A percentile compares a stretch with the other conserved stretches of the same genome.
Conservation (phyloP, 768 basidiomycete species). For the Plicaturopsis crispa region DNA sequence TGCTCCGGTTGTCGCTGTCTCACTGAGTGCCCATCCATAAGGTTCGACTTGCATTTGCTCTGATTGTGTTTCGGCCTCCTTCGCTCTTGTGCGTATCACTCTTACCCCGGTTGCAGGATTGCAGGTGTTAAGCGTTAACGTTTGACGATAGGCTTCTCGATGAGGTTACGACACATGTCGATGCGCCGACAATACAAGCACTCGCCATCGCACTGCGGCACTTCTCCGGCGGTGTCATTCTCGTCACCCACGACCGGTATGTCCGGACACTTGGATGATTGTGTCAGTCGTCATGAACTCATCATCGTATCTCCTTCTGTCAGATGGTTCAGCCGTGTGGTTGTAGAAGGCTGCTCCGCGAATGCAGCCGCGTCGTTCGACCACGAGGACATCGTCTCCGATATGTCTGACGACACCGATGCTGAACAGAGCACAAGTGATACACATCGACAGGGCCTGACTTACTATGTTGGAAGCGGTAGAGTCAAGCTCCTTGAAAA, state of each 20-base stretch:
- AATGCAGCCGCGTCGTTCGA: no score
- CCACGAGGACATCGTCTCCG: no score
- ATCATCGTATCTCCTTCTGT: no score
- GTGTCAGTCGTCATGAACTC: no score
- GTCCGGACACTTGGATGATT: no score
- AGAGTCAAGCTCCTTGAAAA: no score
- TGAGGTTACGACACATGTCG: constrained; percentile 52
- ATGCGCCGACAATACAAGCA: constrained; percentile 50
- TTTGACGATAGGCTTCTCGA: constrained; percentile 8
- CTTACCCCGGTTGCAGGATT: constrained; percentile 50
- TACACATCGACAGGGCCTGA: no score
- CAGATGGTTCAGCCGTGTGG: no score
- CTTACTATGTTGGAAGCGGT: no score
- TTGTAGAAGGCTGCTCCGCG: no score
- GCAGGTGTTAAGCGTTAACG: constrained; percentile 27
- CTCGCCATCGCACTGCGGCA: constrained; percentile 41
- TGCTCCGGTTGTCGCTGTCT: neutral
- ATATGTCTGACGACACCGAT: no score
- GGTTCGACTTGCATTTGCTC: constrained; percentile 53
- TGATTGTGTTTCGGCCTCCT: constrained; percentile 35
- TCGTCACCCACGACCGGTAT: constrained; percentile 60
- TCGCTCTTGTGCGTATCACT: constrained; percentile 29
- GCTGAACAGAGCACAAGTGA: no score
- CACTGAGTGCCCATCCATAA: constrained; percentile 13
- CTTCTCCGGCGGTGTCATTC: constrained; percentile 48